These are phyloP conservation scores for Lepidium campestre DNA, from an alignment of 441 rosid species.

Conservation along the genomic window DNA sequence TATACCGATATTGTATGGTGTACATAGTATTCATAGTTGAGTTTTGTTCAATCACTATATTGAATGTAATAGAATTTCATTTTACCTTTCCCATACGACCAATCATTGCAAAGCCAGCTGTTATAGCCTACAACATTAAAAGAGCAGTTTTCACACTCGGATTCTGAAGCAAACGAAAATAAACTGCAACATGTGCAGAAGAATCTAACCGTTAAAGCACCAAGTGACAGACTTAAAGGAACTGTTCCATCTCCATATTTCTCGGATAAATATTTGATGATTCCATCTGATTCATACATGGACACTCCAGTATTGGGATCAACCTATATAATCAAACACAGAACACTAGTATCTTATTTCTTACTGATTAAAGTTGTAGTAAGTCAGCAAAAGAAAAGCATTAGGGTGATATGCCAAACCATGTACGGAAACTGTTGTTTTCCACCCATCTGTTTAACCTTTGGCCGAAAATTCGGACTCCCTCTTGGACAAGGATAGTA, in stretches of 20 bases:
- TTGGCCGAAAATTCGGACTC: constrained; percentile 85
- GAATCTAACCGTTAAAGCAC: constrained; percentile 64
- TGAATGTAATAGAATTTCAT: background rate
- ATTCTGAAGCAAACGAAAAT: background rate
- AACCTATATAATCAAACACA: constrained; percentile 36
- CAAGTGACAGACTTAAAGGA: constrained; percentile 71
- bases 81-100: constrained; percentile 84
- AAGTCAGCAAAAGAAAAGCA: background rate
- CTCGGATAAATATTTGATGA: constrained; percentile 70
- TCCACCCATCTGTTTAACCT: constrained; percentile 77
- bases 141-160: background rate
- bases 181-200: background rate
- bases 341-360: background rate
- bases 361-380: background rate
- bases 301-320: constrained; percentile 93
- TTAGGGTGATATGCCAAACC: constrained; percentile 44
- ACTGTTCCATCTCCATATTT: constrained; percentile 90
- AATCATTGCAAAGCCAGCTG: constrained; percentile 80
- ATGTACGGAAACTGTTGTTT: constrained; percentile 88
- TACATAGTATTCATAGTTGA: background rate
- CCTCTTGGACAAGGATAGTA: constrained; percentile 90
- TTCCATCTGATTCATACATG: constrained; percentile 92
- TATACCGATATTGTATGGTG: background rate
- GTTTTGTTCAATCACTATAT: background rate
- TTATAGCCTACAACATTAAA: constrained; percentile 69